A percentile compares a stretch with the other conserved stretches of the same genome.
These are phyloP conservation scores for Senecio squalidus DNA, from an alignment of 140 eudicot genomes.

Conservation along the genomic window DNA sequence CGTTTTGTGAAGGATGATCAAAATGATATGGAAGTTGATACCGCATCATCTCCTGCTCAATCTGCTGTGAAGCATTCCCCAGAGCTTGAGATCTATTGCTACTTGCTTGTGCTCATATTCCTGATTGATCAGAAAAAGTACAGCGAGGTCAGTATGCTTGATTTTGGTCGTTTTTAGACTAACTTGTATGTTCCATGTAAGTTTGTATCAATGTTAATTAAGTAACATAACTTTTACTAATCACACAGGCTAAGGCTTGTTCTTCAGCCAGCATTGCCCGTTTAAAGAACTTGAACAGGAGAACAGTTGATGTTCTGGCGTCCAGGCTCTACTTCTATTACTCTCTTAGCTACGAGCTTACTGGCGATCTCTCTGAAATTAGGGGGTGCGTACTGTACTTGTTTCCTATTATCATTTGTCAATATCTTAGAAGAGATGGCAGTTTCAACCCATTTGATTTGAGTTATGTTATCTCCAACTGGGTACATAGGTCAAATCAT, in stretches of 20 bases:
- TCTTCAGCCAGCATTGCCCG: constrained; percentile 93
- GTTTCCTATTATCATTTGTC: not conserved
- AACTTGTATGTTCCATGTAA: not conserved
- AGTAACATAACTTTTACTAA: not conserved
- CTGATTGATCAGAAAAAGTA: constrained; percentile 81
- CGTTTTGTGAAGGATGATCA: constrained; percentile 55
- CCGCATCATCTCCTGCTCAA: constrained; percentile 64
- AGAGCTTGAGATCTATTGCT: constrained; percentile 91
- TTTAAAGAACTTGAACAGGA: constrained; percentile 76
- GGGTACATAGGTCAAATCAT: not conserved
- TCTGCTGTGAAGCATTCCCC: constrained; percentile 71
- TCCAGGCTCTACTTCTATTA: constrained; percentile 85
- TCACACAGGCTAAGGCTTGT: constrained; percentile 85
- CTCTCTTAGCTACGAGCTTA: constrained; percentile 87
- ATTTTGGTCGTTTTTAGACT: not conserved
- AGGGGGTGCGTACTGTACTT: constrained; percentile 62
- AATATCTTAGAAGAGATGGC: not conserved
- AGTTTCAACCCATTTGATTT: not conserved
- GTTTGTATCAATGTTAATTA: not conserved
- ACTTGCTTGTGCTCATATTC: constrained; percentile 81
- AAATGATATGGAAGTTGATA: constrained; percentile 93
- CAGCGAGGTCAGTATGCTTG: constrained; percentile 54
- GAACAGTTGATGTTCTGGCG: constrained; percentile 89
- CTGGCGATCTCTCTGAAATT: constrained; percentile 92
- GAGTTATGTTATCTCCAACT: not conserved